Conservation (phyloP, 2,329 filamentous ascomycete species). For the Drechslerella coelobrocha region DNA sequence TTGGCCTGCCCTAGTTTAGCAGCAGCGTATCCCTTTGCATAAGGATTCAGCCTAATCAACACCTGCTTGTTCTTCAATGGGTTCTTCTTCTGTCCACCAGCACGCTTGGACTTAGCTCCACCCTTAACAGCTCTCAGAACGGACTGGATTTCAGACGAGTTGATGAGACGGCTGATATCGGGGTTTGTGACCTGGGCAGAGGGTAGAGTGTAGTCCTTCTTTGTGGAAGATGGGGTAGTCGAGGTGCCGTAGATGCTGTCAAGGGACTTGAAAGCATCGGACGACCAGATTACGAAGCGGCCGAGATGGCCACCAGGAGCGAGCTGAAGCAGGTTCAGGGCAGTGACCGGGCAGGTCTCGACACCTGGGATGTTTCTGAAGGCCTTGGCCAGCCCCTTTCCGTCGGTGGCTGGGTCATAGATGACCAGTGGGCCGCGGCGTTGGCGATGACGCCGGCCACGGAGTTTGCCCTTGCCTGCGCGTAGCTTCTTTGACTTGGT, state of each 20-base stretch:
- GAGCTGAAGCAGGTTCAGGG: constrained; percentile 98
- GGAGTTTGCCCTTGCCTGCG: constrained; percentile 98
- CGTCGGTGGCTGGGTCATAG: constrained; percentile 94
- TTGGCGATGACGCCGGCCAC: constrained; percentile 94
- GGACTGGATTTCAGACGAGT: constrained; percentile 97
- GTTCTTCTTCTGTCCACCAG: constrained; percentile 99
- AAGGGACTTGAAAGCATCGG: constrained; percentile 92
- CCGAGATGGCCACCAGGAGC: constrained; percentile 98
- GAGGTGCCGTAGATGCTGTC: constrained; percentile 97
- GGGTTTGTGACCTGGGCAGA: constrained; percentile 91
- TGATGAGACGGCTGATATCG: constrained; percentile 97
- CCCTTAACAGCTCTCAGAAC: constrained; percentile 92
- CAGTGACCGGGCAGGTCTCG: constrained; percentile 92
- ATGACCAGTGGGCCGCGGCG: constrained; percentile 97
- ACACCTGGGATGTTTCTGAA: constrained; percentile 99
- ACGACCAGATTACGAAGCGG: constrained; percentile 99
- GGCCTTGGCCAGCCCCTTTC: constrained; percentile 88
- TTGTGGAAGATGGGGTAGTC: constrained; percentile 84
- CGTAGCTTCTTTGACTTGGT: constrained; percentile 95
- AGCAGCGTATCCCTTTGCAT: constrained; percentile 88
- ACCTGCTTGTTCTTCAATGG: constrained; percentile 99
- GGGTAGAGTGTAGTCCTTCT: constrained; percentile 99
- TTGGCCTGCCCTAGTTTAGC: constrained; percentile 79
- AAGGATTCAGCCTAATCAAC: constrained; percentile 97
- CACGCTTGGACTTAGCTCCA: constrained; percentile 85